Percentiles rank a stretch among this genome's conserved stretches.
phyloP scores from a whole-genome alignment of 805 yeast genomes.

The Zygoascus tannicola region DNA sequence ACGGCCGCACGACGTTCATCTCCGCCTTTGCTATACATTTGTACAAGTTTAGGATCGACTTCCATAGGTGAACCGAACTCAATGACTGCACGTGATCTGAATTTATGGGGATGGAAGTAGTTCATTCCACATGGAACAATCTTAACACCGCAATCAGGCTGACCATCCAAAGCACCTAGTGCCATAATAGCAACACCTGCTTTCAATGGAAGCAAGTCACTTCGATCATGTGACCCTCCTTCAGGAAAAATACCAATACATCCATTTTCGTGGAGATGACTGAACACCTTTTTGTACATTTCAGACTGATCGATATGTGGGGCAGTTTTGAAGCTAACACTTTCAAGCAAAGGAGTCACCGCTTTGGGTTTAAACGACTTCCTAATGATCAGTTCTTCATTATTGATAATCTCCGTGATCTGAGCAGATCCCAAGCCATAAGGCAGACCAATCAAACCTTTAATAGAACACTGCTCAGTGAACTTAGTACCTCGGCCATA shows the following conservation, averaged over 20 bases:
- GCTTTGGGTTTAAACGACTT: conserved; percentile 58
- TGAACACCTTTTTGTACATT: conserved; percentile 78
- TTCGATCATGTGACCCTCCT: conserved; percentile 96
- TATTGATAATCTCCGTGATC: conserved; percentile 56
- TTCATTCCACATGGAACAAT: conserved; percentile 97
- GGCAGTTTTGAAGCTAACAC: conserved; percentile 61
- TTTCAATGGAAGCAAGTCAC: conserved; percentile 82
- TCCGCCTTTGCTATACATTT: conserved; percentile 50
- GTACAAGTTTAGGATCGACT: conserved; percentile 51
- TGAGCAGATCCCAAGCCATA: conserved; percentile 69
- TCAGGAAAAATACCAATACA: conserved; percentile 94
- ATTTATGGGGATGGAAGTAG: conserved; percentile 91
- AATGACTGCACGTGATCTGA: conserved; percentile 88
- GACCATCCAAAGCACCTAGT: conserved; percentile 76
- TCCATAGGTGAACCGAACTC: conserved; percentile 88
- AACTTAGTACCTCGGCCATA: conserved; percentile 63
- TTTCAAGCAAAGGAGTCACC: conserved; percentile 37
- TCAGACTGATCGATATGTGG: conserved; percentile 75
- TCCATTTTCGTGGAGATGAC: conserved; percentile 68
- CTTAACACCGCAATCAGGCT: conserved; percentile 67
- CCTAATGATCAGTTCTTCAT: conserved; percentile 56
- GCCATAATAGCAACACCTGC: conserved; percentile 99
- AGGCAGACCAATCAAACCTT: conserved; percentile 70
- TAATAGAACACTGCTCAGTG: conserved; percentile 48
- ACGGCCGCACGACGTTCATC: conserved; percentile 67